A percentile compares a stretch with the other conserved stretches of the same genome.
phyloP scores from a whole-genome alignment of 192 early-diverging fungal genomes.

The Backusella parvicylindrica region DNA sequence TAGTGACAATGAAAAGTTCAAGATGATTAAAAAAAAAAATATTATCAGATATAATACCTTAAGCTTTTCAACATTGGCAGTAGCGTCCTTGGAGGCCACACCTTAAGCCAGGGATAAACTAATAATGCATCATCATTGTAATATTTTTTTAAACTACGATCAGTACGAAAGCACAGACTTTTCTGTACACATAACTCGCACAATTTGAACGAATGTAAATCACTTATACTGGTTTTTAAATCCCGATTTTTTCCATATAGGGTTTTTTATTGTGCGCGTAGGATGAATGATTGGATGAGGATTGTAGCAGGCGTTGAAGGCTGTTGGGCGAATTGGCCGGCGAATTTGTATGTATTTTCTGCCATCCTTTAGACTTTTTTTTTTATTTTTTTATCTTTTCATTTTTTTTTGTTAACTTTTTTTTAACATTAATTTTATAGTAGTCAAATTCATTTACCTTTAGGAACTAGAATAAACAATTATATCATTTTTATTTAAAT shows the following conservation, averaged over 20 bases:
- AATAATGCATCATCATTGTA: slow-evolving; percentile 2
- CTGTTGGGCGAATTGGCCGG: background rate
- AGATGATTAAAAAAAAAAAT: background rate
- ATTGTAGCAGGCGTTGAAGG: too few species aligned
- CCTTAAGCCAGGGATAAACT: slow-evolving; percentile 2
- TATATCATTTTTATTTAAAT: too few species aligned
- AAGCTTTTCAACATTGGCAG: background rate
- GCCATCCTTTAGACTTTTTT: too few species aligned
- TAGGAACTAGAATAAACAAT: too few species aligned
- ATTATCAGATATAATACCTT: background rate
- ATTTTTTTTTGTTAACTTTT: too few species aligned
- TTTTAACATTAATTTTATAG: too few species aligned
- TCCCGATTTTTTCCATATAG: background rate
- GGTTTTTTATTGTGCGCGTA: background rate
- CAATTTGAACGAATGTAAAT: background rate
- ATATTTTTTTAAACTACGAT: background rate
- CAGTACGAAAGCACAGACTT: background rate
- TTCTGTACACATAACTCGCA: background rate
- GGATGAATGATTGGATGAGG: background rate
- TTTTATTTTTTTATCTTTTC: too few species aligned
- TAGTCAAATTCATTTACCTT: too few species aligned
- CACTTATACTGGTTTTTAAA: background rate
- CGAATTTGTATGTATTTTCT: too few species aligned
- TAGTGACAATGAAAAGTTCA: too few species aligned
- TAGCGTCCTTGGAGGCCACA: slow-evolving; percentile 4